Evolutionary conservation across 106 monocot species (phyloP), one percentile per base, ranked within the genome.

Genomic region (Amphibolis antarctica): DNA sequence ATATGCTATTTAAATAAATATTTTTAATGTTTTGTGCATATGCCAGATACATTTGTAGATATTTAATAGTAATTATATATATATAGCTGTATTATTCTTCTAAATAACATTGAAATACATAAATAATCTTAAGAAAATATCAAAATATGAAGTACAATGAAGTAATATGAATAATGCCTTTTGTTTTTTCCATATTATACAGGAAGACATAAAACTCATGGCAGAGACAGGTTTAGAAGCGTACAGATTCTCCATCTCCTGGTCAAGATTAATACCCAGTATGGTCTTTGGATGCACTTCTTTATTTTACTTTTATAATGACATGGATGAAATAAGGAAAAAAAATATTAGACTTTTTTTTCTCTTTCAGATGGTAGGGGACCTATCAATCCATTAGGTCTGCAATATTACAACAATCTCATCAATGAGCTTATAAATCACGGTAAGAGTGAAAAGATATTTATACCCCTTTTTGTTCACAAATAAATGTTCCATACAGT

Each of bases 181-280:
- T 28, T 17, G 20, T n/a, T 28, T 0, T 29, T n/a, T 57, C 12
- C 5, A 58, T 28, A 17, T 27, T 7, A 0, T 70, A 44, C 75
- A 84, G 83, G 80, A 79, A 63, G 83, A 84, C 71, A 69, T 80
- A 19, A 59, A 56, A 10, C 42, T 80, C 54, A 70, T 84, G 80
- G 80, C 77, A 63, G 71, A 74, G 9, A 71, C 80, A 77, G 77
- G 74, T 0, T 19, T 84, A 69, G 80, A 80, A 47, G 80, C 84
- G 2, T 84, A 80, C 59, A 80, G 80, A 14, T 77, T 84, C 44
- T 84, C 84, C 53, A 77, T 84, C 55, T 84, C 84, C 5, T 84
- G 84, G 84, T 44, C 80, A 19, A 76, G 84, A 44, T 80, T 84
- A 46, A 65, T 84, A 28, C 84, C 84, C 17, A 77, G 84, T 84